Percentiles rank a stretch among this genome's conserved stretches.
Evolutionary conservation across 306 rosid species (phyloP).

Genomic region (Acmispon strigosus): DNA sequence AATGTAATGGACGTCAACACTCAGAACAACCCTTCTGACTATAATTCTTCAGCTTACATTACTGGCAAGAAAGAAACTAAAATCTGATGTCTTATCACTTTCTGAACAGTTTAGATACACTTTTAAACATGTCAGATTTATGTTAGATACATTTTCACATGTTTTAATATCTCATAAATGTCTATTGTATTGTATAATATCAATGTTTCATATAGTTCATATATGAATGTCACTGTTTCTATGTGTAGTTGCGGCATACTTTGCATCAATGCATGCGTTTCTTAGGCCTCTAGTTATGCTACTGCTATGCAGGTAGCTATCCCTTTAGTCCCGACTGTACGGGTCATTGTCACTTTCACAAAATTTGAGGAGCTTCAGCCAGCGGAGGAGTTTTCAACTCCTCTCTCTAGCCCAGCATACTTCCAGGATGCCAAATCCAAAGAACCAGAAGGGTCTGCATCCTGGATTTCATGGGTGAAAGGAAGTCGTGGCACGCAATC

Average conservation of each 20-base stretch:
- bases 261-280: conserved; percentile 10
- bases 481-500: conserved; percentile 73
- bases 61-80: too few species aligned
- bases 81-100: too few species aligned
- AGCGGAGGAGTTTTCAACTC: conserved; percentile 92
- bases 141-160: background rate
- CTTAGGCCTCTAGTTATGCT: conserved; percentile 13
- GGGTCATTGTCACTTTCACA: conserved; percentile 88
- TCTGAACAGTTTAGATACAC: background rate
- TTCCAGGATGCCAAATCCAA: conserved; percentile 90
- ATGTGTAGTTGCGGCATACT: background rate
- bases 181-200: background rate
- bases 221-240: too few species aligned
- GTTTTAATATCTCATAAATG: background rate
- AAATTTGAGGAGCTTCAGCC: conserved; percentile 97
- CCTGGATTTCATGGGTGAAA: conserved; percentile 98
- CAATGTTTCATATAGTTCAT: background rate
- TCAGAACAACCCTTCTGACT: too few species aligned
- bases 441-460: conserved; percentile 79
- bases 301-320: conserved; percentile 71
- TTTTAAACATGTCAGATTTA: background rate
- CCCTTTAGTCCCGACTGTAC: conserved; percentile 88
- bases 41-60: too few species aligned
- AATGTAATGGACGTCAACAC: too few species aligned
- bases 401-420: conserved; percentile 90